These are phyloP conservation scores for Euphrasia arctica DNA, from an alignment of 305 asterid species.

Conservation along the genomic window DNA sequence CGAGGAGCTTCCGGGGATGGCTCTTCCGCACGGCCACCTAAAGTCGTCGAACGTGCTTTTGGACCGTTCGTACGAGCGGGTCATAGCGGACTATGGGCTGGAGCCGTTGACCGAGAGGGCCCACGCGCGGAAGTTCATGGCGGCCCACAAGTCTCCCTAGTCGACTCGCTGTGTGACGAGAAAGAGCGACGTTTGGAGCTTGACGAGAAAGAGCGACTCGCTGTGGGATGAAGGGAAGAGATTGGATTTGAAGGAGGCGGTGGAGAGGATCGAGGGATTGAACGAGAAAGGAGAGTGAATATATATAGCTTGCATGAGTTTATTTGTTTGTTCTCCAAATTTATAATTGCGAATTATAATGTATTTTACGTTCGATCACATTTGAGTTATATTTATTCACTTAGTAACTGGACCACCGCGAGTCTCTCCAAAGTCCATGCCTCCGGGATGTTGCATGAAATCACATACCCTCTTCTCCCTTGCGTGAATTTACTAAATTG, in stretches of 20 bases:
- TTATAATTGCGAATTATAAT: too few species aligned
- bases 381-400: too few species aligned
- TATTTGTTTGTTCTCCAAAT: too few species aligned
- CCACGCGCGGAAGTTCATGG: constrained; percentile 51
- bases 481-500: too few species aligned
- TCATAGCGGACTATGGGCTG: constrained; percentile 57
- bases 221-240: constrained; percentile 46
- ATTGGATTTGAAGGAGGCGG: constrained; percentile 49
- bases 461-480: too few species aligned
- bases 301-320: too few species aligned
- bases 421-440: too few species aligned
- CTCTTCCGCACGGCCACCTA: constrained; percentile 72
- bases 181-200: constrained; percentile 62
- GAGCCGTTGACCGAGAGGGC: constrained; percentile 54
- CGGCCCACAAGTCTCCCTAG: constrained; percentile 68
- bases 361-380: too few species aligned
- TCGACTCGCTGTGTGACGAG: constrained; percentile 48
- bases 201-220: too few species aligned
- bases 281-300: constrained; percentile 30
- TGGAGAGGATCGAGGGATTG: constrained; percentile 47
- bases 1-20: constrained; percentile 57
- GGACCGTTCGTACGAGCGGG: constrained; percentile 35
- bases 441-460: too few species aligned
- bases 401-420: too few species aligned
- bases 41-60: constrained; percentile 73